These are phyloP conservation scores for Epichloe hybrida DNA, from an alignment of 2,329 filamentous ascomycete species.

Conservation along the genomic window DNA sequence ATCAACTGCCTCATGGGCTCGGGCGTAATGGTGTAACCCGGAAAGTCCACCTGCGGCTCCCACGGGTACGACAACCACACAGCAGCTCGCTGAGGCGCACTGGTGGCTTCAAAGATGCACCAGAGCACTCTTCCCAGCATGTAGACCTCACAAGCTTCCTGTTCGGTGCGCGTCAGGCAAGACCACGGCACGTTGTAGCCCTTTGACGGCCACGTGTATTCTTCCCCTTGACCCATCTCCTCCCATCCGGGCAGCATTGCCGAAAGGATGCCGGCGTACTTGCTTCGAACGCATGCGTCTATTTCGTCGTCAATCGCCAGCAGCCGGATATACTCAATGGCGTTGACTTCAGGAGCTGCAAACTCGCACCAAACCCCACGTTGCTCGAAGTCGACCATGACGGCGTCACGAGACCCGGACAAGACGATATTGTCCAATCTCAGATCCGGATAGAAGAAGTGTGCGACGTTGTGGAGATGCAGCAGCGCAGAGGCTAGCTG, in stretches of 20 bases:
- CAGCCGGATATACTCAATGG: constrained; percentile 43
- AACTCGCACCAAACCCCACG: constrained; percentile 51
- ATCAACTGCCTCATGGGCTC: constrained; percentile 31
- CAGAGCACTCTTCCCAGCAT: constrained; percentile 49
- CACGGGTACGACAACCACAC: constrained; percentile 46
- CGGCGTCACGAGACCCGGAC: constrained; percentile 28
- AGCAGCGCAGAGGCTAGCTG: constrained; percentile 38
- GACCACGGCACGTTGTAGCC: constrained; percentile 46
- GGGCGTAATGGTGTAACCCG: constrained; percentile 35
- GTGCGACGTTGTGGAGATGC: constrained; percentile 32
- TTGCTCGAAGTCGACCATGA: constrained; percentile 51
- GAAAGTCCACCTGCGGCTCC: constrained; percentile 44
- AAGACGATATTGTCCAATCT: constrained; percentile 47
- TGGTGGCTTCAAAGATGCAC: constrained; percentile 49
- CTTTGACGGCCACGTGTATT: constrained; percentile 31
- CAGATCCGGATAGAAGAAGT: constrained; percentile 43
- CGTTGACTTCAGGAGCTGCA: constrained; percentile 45
- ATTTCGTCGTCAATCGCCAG: constrained; percentile 37
- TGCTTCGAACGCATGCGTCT: constrained; percentile 22
- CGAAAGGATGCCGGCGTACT: constrained; percentile 28
- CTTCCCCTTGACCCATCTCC: constrained; percentile 24
- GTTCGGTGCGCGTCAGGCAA: constrained; percentile 34
- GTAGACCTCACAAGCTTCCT: constrained; percentile 46
- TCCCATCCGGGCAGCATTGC: constrained; percentile 35
- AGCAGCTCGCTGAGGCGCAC: constrained; percentile 41